Conservation (phyloP, 2,329 filamentous ascomycete genomes). For the Aspergillus arachidicola region DNA sequence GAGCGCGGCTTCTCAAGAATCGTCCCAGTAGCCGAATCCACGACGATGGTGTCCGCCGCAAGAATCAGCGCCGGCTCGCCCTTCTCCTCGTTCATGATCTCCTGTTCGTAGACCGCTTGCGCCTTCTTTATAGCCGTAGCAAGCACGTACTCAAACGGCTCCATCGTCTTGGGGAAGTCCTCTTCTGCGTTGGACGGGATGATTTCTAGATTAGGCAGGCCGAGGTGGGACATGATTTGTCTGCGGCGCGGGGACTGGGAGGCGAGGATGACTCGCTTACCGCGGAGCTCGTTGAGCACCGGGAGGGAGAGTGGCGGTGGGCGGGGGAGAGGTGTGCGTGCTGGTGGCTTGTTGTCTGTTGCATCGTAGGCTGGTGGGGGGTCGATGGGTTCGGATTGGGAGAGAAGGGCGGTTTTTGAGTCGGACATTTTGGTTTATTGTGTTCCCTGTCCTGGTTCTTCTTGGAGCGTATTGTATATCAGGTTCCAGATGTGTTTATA, state of each 20-base stretch:
- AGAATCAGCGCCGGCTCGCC: conserved; percentile 83
- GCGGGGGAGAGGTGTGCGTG: conserved; percentile 35
- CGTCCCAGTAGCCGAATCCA: conserved; percentile 67
- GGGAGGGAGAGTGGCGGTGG: conserved; percentile 73
- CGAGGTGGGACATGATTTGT: conserved; percentile 76
- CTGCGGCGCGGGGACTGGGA: conserved; percentile 84
- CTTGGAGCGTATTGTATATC: no score
- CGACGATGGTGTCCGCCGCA: conserved; percentile 87
- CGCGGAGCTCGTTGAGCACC: conserved; percentile 73
- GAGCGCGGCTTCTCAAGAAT: conserved; percentile 90
- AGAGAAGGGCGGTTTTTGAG: conserved; percentile 32
- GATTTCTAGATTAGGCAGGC: conserved; percentile 80
- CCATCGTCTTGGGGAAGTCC: conserved; percentile 77
- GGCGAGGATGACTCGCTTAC: conserved; percentile 83
- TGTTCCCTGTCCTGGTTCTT: background rate
- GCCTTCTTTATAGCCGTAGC: conserved; percentile 84
- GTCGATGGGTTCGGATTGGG: conserved; percentile 20
- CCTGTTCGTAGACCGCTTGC: conserved; percentile 67
- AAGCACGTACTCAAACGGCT: conserved; percentile 87
- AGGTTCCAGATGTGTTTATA: background rate
- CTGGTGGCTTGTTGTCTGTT: conserved; percentile 10
- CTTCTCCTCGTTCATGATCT: conserved; percentile 57
- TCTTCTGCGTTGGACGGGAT: conserved; percentile 82
- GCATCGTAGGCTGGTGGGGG: conserved; percentile 41
- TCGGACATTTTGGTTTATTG: conserved; percentile 28